These are phyloP conservation scores for Tuber indicum DNA, from an alignment of 495 filamentous ascomycete genomes.

Conservation along the genomic window DNA sequence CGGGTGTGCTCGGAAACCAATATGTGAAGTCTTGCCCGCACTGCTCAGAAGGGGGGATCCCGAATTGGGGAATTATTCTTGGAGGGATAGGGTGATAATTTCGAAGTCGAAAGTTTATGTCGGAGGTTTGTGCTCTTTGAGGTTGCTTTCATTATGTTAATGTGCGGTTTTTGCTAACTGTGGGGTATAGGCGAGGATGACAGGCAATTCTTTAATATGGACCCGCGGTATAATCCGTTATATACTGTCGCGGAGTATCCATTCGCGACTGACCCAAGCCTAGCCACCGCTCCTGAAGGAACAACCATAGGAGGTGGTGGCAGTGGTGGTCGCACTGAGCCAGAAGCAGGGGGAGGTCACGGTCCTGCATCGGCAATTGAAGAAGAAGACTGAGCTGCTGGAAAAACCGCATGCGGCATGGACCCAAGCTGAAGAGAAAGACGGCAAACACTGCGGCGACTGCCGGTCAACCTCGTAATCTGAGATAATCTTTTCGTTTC, in stretches of 20 bases:
- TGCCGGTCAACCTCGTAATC: not conserved
- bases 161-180: not conserved
- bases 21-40: not conserved
- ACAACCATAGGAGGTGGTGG: not conserved
- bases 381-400: not conserved
- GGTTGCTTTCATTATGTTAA: not conserved
- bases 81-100: conserved; percentile 2
- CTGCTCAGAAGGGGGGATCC: conserved; percentile 2
- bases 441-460: not conserved
- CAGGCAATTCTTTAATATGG: not conserved
- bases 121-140: not conserved
- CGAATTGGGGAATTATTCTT: not conserved
- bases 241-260: not conserved
- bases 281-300: not conserved
- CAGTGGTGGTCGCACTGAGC: too few species aligned
- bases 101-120: not conserved
- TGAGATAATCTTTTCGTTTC: not conserved
- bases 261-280: not conserved
- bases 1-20: not conserved
- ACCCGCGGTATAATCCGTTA: not conserved
- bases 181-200: not conserved
- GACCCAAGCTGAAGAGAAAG: not conserved
- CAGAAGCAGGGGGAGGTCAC: not conserved
- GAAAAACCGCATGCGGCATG: not conserved
- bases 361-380: not conserved